Conservation (phyloP, 352 stramenopile species). For the Blastocystis hominis region DNA sequence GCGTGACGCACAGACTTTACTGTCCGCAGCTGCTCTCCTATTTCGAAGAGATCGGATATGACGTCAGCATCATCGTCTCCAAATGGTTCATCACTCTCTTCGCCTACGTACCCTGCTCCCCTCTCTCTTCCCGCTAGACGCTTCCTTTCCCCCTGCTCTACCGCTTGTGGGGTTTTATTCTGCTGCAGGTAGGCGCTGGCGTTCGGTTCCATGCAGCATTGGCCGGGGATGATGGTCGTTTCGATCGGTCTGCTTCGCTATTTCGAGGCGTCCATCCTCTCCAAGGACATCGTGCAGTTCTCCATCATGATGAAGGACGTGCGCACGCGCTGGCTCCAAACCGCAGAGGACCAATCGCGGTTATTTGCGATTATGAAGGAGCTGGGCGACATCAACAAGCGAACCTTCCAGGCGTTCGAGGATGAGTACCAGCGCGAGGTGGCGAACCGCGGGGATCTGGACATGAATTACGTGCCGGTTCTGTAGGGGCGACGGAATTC, state of each 20-base stretch:
- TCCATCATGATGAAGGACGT: conserved; percentile 34
- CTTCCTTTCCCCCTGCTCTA: conserved; percentile 16
- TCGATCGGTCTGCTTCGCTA: neutral
- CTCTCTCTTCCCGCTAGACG: neutral
- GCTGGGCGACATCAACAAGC: neutral
- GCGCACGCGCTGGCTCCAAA: neutral
- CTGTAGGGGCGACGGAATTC: neutral
- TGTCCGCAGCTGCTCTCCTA: conserved; percentile 2
- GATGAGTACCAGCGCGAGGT: neutral
- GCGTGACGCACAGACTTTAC: neutral
- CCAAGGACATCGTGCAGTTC: conserved; percentile 21
- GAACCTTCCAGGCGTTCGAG: neutral
- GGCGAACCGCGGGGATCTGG: neutral
- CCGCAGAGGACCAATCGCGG: neutral
- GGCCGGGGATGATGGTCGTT: neutral
- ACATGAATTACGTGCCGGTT: neutral
- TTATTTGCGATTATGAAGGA: neutral
- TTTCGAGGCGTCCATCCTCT: neutral
- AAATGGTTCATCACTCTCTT: conserved; percentile 58
- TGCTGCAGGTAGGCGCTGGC: neutral
- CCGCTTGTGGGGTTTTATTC: conserved; percentile 25
- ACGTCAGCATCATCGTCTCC: conserved; percentile 43
- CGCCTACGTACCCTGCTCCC: neutral
- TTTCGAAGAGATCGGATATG: conserved; percentile 45
- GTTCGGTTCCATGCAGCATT: neutral